Percentiles rank a stretch among this genome's conserved stretches.
Conservation (phyloP, 768 basidiomycete genomes). For the Hygrophoropsis aurantiaca region DNA sequence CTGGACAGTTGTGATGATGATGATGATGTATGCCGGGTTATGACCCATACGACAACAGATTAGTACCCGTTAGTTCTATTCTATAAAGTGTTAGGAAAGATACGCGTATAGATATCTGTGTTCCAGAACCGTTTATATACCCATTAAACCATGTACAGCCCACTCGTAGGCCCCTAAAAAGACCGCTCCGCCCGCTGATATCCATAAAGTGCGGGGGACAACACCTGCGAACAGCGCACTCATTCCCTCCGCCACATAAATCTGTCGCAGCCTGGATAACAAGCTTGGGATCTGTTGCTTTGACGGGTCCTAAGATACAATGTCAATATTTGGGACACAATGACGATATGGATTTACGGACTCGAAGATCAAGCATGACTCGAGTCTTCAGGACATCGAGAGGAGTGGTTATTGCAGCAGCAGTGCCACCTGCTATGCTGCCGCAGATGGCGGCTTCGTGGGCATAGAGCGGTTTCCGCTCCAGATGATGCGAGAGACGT, state of each 20-base stretch:
- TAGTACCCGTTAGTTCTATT: too few relatives aligned
- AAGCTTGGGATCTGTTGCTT: conserved; percentile 56
- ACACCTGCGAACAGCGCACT: conserved; percentile 82
- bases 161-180: conserved; percentile 97
- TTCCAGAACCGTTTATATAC: not conserved
- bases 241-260: conserved; percentile 71
- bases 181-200: conserved; percentile 93
- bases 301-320: conserved; percentile 50
- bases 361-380: conserved; percentile 91
- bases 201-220: conserved; percentile 92
- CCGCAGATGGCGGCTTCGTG: conserved; percentile 88
- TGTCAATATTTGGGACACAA: not conserved
- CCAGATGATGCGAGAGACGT: conserved; percentile 53
- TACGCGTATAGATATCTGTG: not conserved
- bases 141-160: conserved; percentile 53
- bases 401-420: conserved; percentile 90
- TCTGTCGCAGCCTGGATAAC: conserved; percentile 54
- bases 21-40: too few relatives aligned
- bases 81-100: too few relatives aligned
- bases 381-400: conserved; percentile 96
- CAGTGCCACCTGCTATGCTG: conserved; percentile 85
- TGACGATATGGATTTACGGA: conserved; percentile 32
- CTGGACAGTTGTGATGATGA: too few relatives aligned
- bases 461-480: conserved; percentile 58
- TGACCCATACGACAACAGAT: too few relatives aligned